Percentiles rank a stretch among this genome's conserved stretches.
Conservation (phyloP, 2,329 filamentous ascomycete genomes). For the Trichoderma afroharzianum region DNA sequence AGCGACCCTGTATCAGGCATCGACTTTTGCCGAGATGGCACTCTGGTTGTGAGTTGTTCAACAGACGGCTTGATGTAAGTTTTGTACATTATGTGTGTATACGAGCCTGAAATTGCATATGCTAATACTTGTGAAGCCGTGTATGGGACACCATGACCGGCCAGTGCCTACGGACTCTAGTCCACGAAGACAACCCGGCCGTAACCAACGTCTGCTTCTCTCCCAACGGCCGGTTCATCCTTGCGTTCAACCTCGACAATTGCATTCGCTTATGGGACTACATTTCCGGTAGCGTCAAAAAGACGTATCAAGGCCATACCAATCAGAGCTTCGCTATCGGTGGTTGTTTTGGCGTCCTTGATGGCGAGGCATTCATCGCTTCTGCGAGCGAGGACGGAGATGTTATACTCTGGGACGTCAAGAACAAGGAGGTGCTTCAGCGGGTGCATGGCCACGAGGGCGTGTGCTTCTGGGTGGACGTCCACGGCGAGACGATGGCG, state of each 20-base stretch:
- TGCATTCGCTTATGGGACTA: slow-evolving; percentile 95
- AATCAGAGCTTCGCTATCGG: slow-evolving; percentile 84
- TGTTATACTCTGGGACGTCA: slow-evolving; percentile 86
- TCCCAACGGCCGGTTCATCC: slow-evolving; percentile 88
- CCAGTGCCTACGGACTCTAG: slow-evolving; percentile 89
- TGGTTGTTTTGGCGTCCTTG: slow-evolving; percentile 69
- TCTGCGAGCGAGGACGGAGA: slow-evolving; percentile 85
- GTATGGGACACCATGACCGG: slow-evolving; percentile 96
- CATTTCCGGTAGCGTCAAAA: slow-evolving; percentile 82
- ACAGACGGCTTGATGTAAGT: slow-evolving; percentile 82
- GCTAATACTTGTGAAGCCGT: slow-evolving; percentile 46
- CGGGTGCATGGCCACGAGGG: slow-evolving; percentile 50
- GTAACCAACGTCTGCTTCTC: slow-evolving; percentile 88
- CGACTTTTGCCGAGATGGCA: slow-evolving; percentile 89
- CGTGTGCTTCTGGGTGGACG: slow-evolving; percentile 65
- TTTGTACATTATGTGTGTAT: background rate
- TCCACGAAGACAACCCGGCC: slow-evolving; percentile 92
- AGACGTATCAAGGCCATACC: slow-evolving; percentile 91
- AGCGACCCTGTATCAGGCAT: slow-evolving; percentile 93
- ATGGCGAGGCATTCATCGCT: slow-evolving; percentile 59
- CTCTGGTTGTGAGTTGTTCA: slow-evolving; percentile 84
- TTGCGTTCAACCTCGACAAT: slow-evolving; percentile 88
- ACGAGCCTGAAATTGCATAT: background rate
- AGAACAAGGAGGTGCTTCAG: slow-evolving; percentile 79
- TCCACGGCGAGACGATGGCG: slow-evolving; percentile 53